Conservation (phyloP, 2,329 filamentous ascomycete species). For the Polytolypa hystricis region DNA sequence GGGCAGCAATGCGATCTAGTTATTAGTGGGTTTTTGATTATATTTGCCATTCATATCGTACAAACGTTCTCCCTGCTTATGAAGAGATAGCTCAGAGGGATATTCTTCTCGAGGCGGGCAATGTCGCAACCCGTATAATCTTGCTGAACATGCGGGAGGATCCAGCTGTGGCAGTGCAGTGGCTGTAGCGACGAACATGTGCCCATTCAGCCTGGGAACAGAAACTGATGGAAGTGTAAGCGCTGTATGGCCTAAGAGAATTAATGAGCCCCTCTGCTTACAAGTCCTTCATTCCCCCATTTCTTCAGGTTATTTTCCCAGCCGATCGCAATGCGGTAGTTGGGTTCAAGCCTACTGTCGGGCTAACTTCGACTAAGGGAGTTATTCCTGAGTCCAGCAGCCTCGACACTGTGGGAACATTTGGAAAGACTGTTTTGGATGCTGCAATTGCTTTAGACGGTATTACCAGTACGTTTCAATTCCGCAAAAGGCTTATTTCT, state of each 20-base stretch:
- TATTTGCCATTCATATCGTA: background rate
- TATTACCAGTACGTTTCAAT: constrained; percentile 54
- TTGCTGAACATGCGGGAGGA: constrained; percentile 57
- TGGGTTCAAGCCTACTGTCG: constrained; percentile 66
- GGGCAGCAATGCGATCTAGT: constrained; percentile 60
- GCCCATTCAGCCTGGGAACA: constrained; percentile 57
- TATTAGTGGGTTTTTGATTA: constrained; percentile 40
- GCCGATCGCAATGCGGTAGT: constrained; percentile 58
- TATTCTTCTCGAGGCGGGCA: constrained; percentile 56
- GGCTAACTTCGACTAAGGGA: constrained; percentile 53
- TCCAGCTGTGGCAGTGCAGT: constrained; percentile 56
- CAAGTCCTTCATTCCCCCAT: background rate
- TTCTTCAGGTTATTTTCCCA: constrained; percentile 56
- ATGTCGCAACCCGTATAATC: constrained; percentile 54
- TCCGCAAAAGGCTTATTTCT: background rate
- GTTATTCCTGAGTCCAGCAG: constrained; percentile 57
- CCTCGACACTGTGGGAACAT: constrained; percentile 58
- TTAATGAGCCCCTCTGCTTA: background rate
- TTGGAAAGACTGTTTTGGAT: constrained; percentile 57
- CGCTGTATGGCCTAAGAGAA: background rate
- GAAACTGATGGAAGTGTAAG: constrained; percentile 59
- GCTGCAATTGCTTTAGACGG: constrained; percentile 55
- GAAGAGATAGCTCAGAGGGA: constrained; percentile 37
- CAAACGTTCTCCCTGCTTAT: constrained; percentile 3
- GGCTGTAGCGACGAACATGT: constrained; percentile 52